Conservation (phyloP, 371 early-diverging fungal genomes). For the Gilbertella persicaria region DNA sequence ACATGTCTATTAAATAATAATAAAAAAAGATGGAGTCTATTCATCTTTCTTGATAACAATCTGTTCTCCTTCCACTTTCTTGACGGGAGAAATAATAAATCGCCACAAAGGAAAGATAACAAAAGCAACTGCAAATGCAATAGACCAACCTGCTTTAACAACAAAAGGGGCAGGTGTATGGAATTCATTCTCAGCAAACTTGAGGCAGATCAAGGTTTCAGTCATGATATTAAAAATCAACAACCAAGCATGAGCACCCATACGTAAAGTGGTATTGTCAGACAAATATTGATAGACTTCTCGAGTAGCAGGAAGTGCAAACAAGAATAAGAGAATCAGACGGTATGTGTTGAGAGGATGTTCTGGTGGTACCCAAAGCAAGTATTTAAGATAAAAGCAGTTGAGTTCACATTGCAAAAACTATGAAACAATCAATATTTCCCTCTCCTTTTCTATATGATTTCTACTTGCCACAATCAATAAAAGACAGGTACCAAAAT, state of each 20-base stretch:
- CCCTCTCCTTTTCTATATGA: neutral
- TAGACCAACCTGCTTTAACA: conserved; percentile 82
- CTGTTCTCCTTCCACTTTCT: conserved; percentile 6
- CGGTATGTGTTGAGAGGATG: conserved; percentile 84
- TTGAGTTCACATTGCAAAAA: conserved; percentile 85
- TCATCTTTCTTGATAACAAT: conserved; percentile 9
- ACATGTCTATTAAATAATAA: too few relatives aligned
- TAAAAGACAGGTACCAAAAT: conserved; percentile 66
- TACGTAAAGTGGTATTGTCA: conserved; percentile 71
- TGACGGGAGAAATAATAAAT: conserved; percentile 51
- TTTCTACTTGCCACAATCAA: conserved; percentile 54
- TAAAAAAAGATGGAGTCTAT: neutral
- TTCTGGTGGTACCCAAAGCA: conserved; percentile 93
- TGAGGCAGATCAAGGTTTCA: conserved; percentile 87
- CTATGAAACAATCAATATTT: conserved; percentile 30
- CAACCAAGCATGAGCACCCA: conserved; percentile 93
- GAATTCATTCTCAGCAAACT: conserved; percentile 89
- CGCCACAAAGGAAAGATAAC: conserved; percentile 75
- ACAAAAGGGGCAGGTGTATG: conserved; percentile 71
- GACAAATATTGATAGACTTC: conserved; percentile 91
- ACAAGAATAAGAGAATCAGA: conserved; percentile 78
- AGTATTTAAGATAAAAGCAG: conserved; percentile 91
- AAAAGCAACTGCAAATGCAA: conserved; percentile 54
- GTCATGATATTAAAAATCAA: conserved; percentile 84
- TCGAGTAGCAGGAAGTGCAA: conserved; percentile 84